phyloP scores from a whole-genome alignment of 495 filamentous ascomycete genomes.

The Geoglossum glabrum region DNA sequence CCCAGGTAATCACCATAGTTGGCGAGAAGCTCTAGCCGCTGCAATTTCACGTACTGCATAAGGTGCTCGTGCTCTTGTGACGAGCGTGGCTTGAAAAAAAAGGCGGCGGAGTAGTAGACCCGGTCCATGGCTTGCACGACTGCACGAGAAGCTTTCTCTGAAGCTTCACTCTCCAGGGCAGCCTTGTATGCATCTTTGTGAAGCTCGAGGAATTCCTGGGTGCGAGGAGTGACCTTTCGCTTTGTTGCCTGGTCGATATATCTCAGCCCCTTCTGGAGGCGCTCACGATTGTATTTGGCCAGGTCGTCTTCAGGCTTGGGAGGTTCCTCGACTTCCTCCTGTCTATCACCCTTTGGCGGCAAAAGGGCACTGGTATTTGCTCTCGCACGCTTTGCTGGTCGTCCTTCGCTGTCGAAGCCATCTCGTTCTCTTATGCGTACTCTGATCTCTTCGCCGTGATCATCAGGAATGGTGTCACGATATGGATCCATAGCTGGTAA shows the following conservation, averaged over 20 bases:
- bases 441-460: no score
- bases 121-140: slow-evolving; percentile 5
- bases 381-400: no score
- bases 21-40: slow-evolving; percentile 5
- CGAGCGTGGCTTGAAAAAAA: slow-evolving; percentile 7
- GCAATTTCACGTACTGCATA: slow-evolving; percentile 5
- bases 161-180: not conserved
- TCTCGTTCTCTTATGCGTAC: no score
- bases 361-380: no score
- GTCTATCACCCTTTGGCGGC: no score
- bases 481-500: no score
- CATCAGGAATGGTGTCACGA: no score
- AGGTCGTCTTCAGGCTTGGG: slow-evolving; percentile 5
- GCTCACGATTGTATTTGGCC: slow-evolving; percentile 1
- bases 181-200: slow-evolving; percentile 7
- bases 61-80: slow-evolving; percentile 6
- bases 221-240: slow-evolving; percentile 7
- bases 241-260: slow-evolving; percentile 7
- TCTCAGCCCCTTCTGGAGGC: slow-evolving; percentile 7
- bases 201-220: slow-evolving; percentile 6
- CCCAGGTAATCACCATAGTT: slow-evolving; percentile 8
- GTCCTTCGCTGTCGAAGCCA: no score
- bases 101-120: slow-evolving; percentile 4
- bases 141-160: slow-evolving; percentile 4
- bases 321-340: no score